Conservation (phyloP, 1,284 basidiomycete species). For the Cryptococcus jaspeensis region DNA sequence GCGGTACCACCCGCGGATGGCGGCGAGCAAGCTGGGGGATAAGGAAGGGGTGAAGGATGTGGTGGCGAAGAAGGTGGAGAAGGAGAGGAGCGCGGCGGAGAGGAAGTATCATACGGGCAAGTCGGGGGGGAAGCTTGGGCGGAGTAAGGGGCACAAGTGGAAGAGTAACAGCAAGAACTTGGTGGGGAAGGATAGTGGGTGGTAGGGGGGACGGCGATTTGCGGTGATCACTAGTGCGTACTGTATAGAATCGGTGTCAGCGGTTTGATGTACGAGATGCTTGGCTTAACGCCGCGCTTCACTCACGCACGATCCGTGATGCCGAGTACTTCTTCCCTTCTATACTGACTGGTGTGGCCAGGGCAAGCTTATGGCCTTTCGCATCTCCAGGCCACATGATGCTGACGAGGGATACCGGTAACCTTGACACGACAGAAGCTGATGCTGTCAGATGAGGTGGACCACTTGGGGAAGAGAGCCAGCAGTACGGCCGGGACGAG, state of each 20-base stretch:
- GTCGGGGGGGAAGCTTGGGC: conserved; percentile 63
- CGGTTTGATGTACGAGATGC: neutral
- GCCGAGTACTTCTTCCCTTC: too few relatives aligned
- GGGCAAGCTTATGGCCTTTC: too few relatives aligned
- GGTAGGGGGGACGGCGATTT: conserved; percentile 11
- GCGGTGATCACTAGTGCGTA: too few relatives aligned
- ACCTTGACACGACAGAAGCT: neutral
- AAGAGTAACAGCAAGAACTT: conserved; percentile 71
- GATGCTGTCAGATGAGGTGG: too few relatives aligned
- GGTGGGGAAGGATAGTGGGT: conserved; percentile 59
- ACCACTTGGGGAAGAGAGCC: too few relatives aligned
- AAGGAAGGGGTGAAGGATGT: conserved; percentile 55
- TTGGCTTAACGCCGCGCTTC: neutral
- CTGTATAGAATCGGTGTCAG: neutral
- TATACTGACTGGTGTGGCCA: too few relatives aligned
- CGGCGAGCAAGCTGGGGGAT: conserved; percentile 25
- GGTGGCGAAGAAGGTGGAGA: conserved; percentile 65
- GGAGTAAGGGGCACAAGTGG: conserved; percentile 77
- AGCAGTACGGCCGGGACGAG: too few relatives aligned
- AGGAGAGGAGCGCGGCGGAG: conserved; percentile 63
- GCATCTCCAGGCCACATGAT: too few relatives aligned
- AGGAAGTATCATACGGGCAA: conserved; percentile 72
- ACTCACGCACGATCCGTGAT: too few relatives aligned
- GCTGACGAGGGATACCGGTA: neutral
- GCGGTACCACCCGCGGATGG: conserved; percentile 7